Conservation (phyloP, 768 basidiomycete genomes). For the Amylocystis lapponica region DNA sequence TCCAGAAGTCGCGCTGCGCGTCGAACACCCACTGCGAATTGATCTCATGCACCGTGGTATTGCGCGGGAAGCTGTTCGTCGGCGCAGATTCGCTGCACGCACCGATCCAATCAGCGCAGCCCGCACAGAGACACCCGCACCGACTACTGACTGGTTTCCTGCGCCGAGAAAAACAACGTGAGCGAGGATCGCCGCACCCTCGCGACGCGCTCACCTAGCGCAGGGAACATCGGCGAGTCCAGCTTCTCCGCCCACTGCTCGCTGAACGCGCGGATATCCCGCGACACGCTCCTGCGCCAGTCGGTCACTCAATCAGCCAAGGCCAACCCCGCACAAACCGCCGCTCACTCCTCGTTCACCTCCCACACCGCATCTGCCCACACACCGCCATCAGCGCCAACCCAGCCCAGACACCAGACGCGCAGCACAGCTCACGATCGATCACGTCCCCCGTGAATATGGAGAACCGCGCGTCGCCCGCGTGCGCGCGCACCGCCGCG, state of each 20-base stretch:
- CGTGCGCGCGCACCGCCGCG: constrained; percentile 29
- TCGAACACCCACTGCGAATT: constrained; percentile 54
- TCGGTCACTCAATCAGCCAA: not conserved
- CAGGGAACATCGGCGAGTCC: constrained; percentile 39
- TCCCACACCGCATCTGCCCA: constrained; percentile 45
- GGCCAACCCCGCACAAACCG: not conserved
- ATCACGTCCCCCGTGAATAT: constrained; percentile 65
- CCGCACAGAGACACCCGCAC: too few relatives aligned
- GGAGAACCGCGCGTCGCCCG: constrained; percentile 33
- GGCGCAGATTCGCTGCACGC: constrained; percentile 48
- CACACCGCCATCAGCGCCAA: not conserved
- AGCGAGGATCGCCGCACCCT: not conserved
- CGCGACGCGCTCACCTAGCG: constrained; percentile 42
- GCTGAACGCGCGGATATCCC: constrained; percentile 42
- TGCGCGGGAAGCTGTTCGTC: constrained; percentile 52
- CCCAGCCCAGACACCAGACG: not conserved
- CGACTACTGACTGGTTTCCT: constrained; percentile 41
- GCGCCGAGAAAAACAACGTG: not conserved
- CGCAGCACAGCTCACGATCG: constrained; percentile 36
- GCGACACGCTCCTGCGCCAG: constrained; percentile 34
- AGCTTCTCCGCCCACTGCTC: constrained; percentile 37
- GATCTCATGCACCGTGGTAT: constrained; percentile 30
- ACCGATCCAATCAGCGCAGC: too few relatives aligned
- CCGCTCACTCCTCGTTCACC: constrained; percentile 36
- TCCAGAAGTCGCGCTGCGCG: constrained; percentile 43